These are phyloP conservation scores for Melaleuca quinquenervia DNA, from an alignment of 345 rosid genomes.

Conservation along the genomic window DNA sequence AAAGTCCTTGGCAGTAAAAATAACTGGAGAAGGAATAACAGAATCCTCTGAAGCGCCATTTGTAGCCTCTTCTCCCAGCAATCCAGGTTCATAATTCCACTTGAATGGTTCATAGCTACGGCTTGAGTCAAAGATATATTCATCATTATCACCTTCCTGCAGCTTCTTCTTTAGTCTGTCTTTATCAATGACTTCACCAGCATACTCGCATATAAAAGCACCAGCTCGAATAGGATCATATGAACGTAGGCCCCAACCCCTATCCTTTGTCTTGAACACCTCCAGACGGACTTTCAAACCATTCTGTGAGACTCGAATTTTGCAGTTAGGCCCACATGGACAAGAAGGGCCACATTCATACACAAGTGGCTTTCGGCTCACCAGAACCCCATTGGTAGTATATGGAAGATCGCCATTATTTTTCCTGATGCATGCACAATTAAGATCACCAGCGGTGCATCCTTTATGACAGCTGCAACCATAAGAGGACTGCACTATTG, in stretches of 20 bases:
- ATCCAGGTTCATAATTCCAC: conserved; percentile 12
- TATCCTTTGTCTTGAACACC: conserved; percentile 69
- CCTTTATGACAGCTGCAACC: conserved; percentile 32
- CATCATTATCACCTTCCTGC: conserved; percentile 33
- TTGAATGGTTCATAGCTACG: conserved; percentile 25
- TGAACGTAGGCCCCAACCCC: conserved; percentile 93
- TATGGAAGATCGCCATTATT: conserved; percentile 67
- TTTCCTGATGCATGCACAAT: conserved; percentile 64
- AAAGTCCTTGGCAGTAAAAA: conserved; percentile 52
- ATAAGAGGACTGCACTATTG: conserved; percentile 8
- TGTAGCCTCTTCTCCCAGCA: conserved; percentile 17
- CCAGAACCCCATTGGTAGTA: conserved; percentile 47
- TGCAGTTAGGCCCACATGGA: conserved; percentile 57
- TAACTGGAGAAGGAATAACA: conserved; percentile 39
- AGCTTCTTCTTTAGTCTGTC: conserved; percentile 13
- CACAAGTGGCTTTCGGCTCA: conserved; percentile 45
- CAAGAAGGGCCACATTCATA: conserved; percentile 83
- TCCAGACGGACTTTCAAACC: conserved; percentile 59
- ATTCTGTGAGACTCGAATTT: conserved; percentile 54
- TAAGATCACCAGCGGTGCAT: conserved; percentile 55
- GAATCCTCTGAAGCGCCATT: conserved; percentile 23
- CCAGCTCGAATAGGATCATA: conserved; percentile 94
- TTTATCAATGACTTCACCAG: conserved; percentile 66
- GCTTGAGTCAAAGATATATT: conserved; percentile 46
- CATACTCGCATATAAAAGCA: conserved; percentile 81